Evolutionary conservation across 2,329 filamentous ascomycete species (phyloP), one percentile per base, ranked within the genome.

Genomic region (Tympanopsis confertula): DNA sequence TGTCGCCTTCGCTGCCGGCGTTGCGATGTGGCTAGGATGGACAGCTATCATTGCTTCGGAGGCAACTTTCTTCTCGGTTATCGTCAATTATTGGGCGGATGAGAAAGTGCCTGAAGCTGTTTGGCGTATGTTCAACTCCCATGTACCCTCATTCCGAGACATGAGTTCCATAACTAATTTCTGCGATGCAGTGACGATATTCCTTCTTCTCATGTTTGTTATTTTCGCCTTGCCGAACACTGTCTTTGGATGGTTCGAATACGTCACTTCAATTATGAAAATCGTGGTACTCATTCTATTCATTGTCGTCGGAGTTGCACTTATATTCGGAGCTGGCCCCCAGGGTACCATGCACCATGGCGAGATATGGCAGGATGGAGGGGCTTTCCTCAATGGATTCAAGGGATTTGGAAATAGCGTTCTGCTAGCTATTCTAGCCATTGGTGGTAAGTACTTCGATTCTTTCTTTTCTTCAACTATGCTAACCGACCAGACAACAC

Each of bases 301-400:
- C 37, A 53, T 59, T 26, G 42, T 60, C 15, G 39, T 54, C n/a
- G 50, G 48, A 0, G 44, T 63, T 13, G 56, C 61, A 14, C 49
- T 64, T 33, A 52, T 61, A 20, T 41, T 49, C 7, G 62, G 61
- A 7, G 62, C 62, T 24, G 62, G 59, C 1, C 55, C 60, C 2
- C 46, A 51, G 3, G 51, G 56, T 20, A 49, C 48, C 4, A 47
- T 52, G 33, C 51, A 52, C 33, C 46, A 45, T 44, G 56, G 52
- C 39, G 48, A 43, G 26, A 54, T 47, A 30, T 53, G 58, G 59
- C 45, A 41, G 19, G 40, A 55, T 20, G 35, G 56, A 46, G 48
- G 50, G 2, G 39, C 49, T 3, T 59, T 60, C 36, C 47, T 50
- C 7, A 59, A 59, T 37, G 53, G 56, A 3, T 60, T 58, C 35